Evolutionary conservation across 208 protist species (phyloP).

Genomic region (Crithidia sp.): DNA sequence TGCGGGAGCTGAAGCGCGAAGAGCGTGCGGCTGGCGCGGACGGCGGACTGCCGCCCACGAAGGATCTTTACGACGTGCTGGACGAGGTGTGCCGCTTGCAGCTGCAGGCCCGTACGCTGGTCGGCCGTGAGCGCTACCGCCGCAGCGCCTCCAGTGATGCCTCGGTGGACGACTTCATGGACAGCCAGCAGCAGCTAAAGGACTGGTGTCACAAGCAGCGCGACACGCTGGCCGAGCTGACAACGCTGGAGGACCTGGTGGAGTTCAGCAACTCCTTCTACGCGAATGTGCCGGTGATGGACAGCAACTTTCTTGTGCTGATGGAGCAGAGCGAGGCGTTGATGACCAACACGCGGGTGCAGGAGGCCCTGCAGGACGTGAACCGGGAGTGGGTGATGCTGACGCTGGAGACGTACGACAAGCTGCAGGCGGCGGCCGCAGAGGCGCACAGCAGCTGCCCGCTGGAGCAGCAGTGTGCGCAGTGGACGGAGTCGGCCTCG

Average conservation of each 20-base stretch:
- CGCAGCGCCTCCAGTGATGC: constrained; percentile 51
- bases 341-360: constrained; percentile 51
- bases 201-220: constrained; percentile 85
- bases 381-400: constrained; percentile 77
- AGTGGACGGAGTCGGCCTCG: constrained; percentile 42
- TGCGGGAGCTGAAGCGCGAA: constrained; percentile 41
- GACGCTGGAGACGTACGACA: constrained; percentile 64
- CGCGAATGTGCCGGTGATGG: constrained; percentile 83
- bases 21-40: constrained; percentile 32
- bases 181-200: constrained; percentile 68
- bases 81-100: constrained; percentile 76
- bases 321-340: constrained; percentile 74
- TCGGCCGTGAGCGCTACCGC: constrained; percentile 72
- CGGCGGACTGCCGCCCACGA: constrained; percentile 37
- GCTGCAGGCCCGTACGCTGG: constrained; percentile 67
- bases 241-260: constrained; percentile 51
- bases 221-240: constrained; percentile 62
- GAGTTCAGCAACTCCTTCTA: constrained; percentile 78
- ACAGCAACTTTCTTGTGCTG: constrained; percentile 87
- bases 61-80: constrained; percentile 54
- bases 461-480: constrained; percentile 53
- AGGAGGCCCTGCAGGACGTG: constrained; percentile 76
- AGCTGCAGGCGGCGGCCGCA: constrained; percentile 41
- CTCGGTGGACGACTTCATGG: constrained; percentile 66
- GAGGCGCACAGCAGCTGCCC: constrained; percentile 44